Percentiles rank a stretch among this genome's conserved stretches.
phyloP scores from a whole-genome alignment of 2,329 filamentous ascomycete species.

The Ceratocystiopsis sp. region DNA sequence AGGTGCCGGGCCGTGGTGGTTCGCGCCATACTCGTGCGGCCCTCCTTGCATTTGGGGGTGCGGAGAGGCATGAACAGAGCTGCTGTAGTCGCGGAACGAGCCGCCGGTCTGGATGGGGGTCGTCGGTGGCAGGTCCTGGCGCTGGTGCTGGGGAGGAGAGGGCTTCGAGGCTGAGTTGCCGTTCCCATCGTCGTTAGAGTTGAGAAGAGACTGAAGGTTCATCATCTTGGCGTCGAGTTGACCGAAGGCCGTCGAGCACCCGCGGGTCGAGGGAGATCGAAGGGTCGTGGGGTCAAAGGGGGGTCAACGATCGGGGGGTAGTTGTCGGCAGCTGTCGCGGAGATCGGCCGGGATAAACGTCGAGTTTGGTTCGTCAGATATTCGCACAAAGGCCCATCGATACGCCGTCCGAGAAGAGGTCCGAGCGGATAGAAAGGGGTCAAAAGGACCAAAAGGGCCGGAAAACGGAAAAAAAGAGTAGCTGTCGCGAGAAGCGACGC shows the following conservation, averaged over 20 bases:
- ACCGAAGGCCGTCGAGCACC: not conserved
- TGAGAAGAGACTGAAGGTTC: conserved; percentile 39
- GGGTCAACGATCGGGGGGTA: no score
- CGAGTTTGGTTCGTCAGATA: no score
- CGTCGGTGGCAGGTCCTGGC: conserved; percentile 10
- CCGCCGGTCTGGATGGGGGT: conserved; percentile 23
- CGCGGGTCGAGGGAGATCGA: not conserved
- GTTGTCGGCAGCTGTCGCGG: no score
- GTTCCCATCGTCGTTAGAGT: conserved; percentile 29
- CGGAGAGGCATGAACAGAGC: conserved; percentile 31
- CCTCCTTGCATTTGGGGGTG: conserved; percentile 7
- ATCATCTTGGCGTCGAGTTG: conserved; percentile 18
- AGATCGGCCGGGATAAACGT: no score
- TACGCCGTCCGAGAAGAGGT: no score
- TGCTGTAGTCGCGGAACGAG: conserved; percentile 33
- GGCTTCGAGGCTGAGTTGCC: conserved; percentile 11
- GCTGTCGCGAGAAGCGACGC: no score
- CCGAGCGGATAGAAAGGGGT: no score
- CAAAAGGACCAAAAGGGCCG: no score
- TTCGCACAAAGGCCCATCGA: no score
- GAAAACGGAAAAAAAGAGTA: no score
- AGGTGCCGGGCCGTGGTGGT: conserved; percentile 21
- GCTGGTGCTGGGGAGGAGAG: conserved; percentile 5
- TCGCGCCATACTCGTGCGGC: no score
- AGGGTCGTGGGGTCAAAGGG: not conserved